phyloP scores from a whole-genome alignment of 805 yeast species.

The Wickerhamiella australiensis region DNA sequence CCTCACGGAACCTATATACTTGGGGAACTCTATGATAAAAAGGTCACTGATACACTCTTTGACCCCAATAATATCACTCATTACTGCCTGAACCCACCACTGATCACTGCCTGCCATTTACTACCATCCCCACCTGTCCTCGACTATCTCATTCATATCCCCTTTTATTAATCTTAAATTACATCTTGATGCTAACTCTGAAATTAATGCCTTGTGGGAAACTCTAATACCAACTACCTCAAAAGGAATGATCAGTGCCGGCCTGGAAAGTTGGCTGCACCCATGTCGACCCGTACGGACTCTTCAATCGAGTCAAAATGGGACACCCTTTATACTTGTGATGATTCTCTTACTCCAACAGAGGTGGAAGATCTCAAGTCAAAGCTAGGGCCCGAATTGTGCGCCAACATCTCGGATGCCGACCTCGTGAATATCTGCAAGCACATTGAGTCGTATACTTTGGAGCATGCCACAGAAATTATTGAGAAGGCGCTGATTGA shows the following conservation, averaged over 20 bases:
- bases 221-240: background rate
- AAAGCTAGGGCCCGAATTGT: background rate
- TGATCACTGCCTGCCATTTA: too few species aligned
- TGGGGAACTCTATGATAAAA: too few species aligned
- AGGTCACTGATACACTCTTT: too few species aligned
- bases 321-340: background rate
- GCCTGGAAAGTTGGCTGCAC: background rate
- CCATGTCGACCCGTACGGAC: background rate
- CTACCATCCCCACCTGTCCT: too few species aligned
- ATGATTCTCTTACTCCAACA: background rate
- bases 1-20: too few species aligned
- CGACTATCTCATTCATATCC: too few species aligned
- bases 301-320: background rate
- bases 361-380: background rate
- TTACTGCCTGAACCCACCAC: too few species aligned
- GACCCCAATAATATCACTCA: too few species aligned
- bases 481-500: slow-evolving; percentile 32
- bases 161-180: too few species aligned
- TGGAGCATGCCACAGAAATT: slow-evolving; percentile 33
- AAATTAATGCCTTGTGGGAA: background rate
- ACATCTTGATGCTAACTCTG: too few species aligned
- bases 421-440: slow-evolving; percentile 16
- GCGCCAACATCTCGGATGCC: slow-evolving; percentile 2
- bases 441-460: slow-evolving; percentile 22
- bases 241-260: too few species aligned